Conservation (phyloP, 768 basidiomycete genomes). For the Leccinum variicolor region DNA sequence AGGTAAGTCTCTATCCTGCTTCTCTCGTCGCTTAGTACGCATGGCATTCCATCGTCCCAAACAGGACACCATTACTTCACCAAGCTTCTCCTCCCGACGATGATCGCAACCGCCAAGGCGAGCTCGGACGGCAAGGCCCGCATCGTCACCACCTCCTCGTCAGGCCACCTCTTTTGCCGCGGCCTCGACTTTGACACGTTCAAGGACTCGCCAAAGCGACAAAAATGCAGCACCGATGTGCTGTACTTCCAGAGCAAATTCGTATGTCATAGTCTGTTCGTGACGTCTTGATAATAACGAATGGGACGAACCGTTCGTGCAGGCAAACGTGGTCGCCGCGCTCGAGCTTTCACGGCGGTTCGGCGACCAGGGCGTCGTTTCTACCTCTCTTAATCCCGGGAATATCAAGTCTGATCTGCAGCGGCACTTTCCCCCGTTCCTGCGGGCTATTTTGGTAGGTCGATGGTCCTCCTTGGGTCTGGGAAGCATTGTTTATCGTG, state of each 20-base stretch:
- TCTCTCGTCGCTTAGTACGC: not conserved
- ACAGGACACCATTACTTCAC: conserved; percentile 63
- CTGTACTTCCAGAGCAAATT: conserved; percentile 44
- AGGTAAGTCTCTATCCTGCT: conserved; percentile 27
- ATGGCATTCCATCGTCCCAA: not conserved
- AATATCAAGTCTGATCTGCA: conserved; percentile 31
- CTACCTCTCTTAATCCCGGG: conserved; percentile 45
- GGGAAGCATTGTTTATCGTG: too few species aligned
- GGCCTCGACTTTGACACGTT: conserved; percentile 41
- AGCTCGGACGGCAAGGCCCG: conserved; percentile 43
- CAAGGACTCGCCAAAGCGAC: conserved; percentile 33
- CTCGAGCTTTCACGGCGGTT: conserved; percentile 46
- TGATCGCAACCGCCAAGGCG: conserved; percentile 38
- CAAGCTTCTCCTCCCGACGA: conserved; percentile 47
- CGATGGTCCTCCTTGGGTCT: not conserved
- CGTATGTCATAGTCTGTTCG: conserved; percentile 22
- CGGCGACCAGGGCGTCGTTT: conserved; percentile 44
- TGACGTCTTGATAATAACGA: not conserved
- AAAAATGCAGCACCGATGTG: conserved; percentile 7
- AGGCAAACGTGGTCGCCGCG: conserved; percentile 45
- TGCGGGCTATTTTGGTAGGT: conserved; percentile 14
- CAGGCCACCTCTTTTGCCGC: conserved; percentile 29
- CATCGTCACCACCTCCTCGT: conserved; percentile 46
- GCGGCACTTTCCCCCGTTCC: conserved; percentile 18
- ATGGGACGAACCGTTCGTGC: not conserved